These are phyloP conservation scores for Ulmus americana DNA, from an alignment of 331 rosid species.

Conservation along the genomic window DNA sequence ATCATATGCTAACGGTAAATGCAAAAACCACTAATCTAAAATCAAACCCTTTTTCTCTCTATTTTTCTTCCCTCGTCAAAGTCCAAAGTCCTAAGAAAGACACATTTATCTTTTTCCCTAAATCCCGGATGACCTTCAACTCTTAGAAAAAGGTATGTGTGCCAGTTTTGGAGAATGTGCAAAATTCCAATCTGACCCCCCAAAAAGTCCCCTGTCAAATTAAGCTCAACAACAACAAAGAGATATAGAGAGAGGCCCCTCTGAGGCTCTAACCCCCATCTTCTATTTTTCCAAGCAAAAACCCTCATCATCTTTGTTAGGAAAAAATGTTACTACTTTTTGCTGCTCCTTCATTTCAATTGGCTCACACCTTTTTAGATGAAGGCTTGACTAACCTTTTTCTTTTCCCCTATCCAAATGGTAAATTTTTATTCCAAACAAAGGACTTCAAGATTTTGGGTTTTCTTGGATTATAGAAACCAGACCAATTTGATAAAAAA, in stretches of 20 bases:
- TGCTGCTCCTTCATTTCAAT: constrained; percentile 32
- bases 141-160: constrained; percentile 31
- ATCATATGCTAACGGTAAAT: not conserved
- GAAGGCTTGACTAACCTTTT: constrained; percentile 49
- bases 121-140: constrained; percentile 81
- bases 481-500: not conserved
- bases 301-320: constrained; percentile 20
- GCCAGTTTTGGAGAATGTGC: constrained; percentile 60
- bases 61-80: constrained; percentile 37
- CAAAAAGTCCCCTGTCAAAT: constrained; percentile 8
- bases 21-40: constrained; percentile 16
- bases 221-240: constrained; percentile 1
- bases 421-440: constrained; percentile 17
- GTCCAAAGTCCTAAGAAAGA: constrained; percentile 49
- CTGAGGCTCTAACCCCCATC: not conserved
- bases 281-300: not conserved
- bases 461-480: not conserved
- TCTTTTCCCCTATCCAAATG: constrained; percentile 23
- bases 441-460: not conserved
- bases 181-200: constrained; percentile 43
- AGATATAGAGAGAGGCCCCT: constrained; percentile 15
- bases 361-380: constrained; percentile 52
- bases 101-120: constrained; percentile 65
- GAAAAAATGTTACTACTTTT: constrained; percentile 31
- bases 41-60: not conserved